Evolutionary conservation across 1,284 basidiomycete genomes (phyloP).

Genomic region (Marasmius tenuissimus): DNA sequence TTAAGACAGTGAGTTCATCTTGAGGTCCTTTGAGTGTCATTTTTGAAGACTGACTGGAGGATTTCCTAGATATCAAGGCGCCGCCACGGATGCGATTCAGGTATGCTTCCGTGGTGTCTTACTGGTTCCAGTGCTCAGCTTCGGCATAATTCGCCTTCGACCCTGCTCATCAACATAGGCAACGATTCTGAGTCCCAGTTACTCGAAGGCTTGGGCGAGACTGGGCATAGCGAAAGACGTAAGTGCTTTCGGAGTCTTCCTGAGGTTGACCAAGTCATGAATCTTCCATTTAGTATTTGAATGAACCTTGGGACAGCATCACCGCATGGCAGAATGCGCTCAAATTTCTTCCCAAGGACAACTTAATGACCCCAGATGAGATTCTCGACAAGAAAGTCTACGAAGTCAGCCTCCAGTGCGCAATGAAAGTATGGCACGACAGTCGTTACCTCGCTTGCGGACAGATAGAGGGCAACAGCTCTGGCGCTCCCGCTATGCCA

Average conservation of each 20-base stretch:
- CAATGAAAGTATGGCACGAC: not conserved
- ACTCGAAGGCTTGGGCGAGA: conserved; percentile 34
- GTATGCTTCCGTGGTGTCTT: no score
- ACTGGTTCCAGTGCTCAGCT: no score
- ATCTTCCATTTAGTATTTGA: not conserved
- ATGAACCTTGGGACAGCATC: not conserved
- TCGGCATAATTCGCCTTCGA: no score
- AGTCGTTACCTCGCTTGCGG: no score
- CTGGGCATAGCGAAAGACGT: conserved; percentile 28
- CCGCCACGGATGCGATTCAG: no score
- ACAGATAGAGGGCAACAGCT: no score
- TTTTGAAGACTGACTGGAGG: no score
- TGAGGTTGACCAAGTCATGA: not conserved
- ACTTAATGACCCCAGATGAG: not conserved
- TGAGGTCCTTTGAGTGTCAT: no score
- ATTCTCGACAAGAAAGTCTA: not conserved
- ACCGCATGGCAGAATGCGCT: not conserved
- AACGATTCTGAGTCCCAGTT: conserved; percentile 30
- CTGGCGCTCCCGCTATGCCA: not conserved
- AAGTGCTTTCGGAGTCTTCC: not conserved
- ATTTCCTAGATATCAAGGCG: no score
- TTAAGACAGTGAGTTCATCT: conserved; percentile 26
- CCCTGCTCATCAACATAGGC: conserved; percentile 20
- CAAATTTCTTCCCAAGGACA: not conserved
- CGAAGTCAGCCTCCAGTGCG: not conserved